Conservation (phyloP, 352 stramenopile species). For the Plasmopara muralis region DNA sequence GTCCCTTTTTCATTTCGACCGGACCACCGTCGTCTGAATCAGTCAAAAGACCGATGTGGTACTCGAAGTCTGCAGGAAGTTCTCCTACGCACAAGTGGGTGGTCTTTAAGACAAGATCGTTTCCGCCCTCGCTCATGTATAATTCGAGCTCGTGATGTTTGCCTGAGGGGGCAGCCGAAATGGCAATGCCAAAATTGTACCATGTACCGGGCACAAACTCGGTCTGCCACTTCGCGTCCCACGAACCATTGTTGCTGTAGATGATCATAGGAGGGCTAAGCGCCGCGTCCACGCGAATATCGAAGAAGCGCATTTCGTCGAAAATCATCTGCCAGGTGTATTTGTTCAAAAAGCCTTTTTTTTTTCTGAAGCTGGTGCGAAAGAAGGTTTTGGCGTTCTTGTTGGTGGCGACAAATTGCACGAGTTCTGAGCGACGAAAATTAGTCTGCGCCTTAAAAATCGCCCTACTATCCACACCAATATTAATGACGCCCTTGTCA, state of each 20-base stretch:
- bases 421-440: too few species aligned
- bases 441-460: too few species aligned
- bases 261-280: slow-evolving; percentile 17
- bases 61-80: slow-evolving; percentile 8
- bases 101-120: slow-evolving; percentile 23
- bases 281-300: slow-evolving; percentile 34
- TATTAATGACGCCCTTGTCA: too few species aligned
- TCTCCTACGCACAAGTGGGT: slow-evolving; percentile 15
- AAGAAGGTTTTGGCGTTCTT: too few species aligned
- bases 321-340: slow-evolving; percentile 36
- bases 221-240: slow-evolving; percentile 28
- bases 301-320: slow-evolving; percentile 35
- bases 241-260: slow-evolving; percentile 33
- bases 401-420: too few species aligned
- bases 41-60: slow-evolving; percentile 46
- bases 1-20: slow-evolving; percentile 26
- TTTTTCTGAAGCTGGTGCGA: background rate
- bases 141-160: slow-evolving; percentile 20
- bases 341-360: background rate
- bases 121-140: slow-evolving; percentile 35
- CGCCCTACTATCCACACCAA: too few species aligned
- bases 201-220: too few species aligned
- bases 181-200: slow-evolving; percentile 12
- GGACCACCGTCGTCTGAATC: slow-evolving; percentile 35
- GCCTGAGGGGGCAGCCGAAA: slow-evolving; percentile 15